Conservation (phyloP, 1,139 yeast genomes). For the Geotrichum carabidarum region DNA sequence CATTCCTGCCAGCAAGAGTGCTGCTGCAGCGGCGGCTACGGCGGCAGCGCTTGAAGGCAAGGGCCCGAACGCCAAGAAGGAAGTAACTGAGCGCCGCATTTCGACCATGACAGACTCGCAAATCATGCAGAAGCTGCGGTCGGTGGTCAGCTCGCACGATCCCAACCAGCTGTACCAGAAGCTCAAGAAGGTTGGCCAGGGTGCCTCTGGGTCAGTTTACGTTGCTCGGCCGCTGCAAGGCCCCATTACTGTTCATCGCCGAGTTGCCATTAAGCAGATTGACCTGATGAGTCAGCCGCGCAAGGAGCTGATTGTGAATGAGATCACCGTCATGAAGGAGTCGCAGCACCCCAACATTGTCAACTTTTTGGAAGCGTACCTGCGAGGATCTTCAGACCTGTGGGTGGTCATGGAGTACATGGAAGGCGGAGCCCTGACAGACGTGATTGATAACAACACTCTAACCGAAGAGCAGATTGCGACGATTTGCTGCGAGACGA, state of each 20-base stretch:
- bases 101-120: conserved; percentile 82
- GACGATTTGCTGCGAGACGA: conserved; percentile 82
- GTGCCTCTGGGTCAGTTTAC: conserved; percentile 95
- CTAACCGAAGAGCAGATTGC: conserved; percentile 90
- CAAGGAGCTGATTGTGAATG: conserved; percentile 89
- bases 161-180: conserved; percentile 83
- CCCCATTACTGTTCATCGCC: conserved; percentile 26
- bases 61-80: conserved; percentile 21
- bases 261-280: conserved; percentile 90
- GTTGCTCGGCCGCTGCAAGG: conserved; percentile 64
- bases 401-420: conserved; percentile 96
- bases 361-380: conserved; percentile 79
- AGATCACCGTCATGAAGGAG: conserved; percentile 90
- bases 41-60: conserved; percentile 30
- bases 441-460: conserved; percentile 66
- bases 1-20: background rate
- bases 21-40: conserved; percentile 35
- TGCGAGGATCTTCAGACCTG: conserved; percentile 51
- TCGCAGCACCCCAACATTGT: conserved; percentile 87
- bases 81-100: conserved; percentile 49
- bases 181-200: conserved; percentile 97
- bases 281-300: conserved; percentile 89
- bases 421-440: conserved; percentile 89
- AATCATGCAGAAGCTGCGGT: conserved; percentile 72
- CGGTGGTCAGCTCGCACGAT: conserved; percentile 77